Base-by-base conservation (phyloP, 106 monocot genomes). In the Dioscorea zingiberensis region DNA sequence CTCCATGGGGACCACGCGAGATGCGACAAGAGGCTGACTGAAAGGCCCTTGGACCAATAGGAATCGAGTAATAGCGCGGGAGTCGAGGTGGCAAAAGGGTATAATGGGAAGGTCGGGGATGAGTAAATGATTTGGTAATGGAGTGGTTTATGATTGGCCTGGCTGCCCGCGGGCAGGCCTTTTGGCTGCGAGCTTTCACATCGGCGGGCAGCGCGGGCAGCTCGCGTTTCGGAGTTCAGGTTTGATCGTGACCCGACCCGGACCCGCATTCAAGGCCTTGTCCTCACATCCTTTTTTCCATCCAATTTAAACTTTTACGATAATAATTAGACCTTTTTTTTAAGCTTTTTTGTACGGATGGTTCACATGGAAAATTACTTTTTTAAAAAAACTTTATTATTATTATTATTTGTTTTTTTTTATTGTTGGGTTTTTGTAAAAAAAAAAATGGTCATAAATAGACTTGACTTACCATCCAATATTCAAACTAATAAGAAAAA, bases 101-200 rank as follows among this genome's bases (percentile, higher is more conserved):
- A 10, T 0, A 38, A 38, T 38, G 1, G 38, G 38, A 38, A 38
- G 6, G 6, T 38, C 4, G 10, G 38, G 0, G 4, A 51, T 16
- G 15, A 8, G 56, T 78, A 62, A 78, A 78, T 73, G 73, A 73
- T 78, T 55, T 24, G 56, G 70, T 49, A 62, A 30, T 62, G 4
- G 16, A 62, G 29, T 62, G 30, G n/a, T 62, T 62, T 75, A 80
- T 80, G 74, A 80, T 80, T 80, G 70, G 80, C 44, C 51, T 13
- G 5, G 19, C 51, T 16, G 15, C 15, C 51, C 18, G 51, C 51
- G 19, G 51, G 51, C 51, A 18, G 51, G 46, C 46, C 15, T 9
- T 51, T 18, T 16, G 0, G 45, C 60, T 25, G 49, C 28, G 73
- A 15, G 54, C 48, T 63, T 17, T 63, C 63, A 62, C 51, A 54